A percentile compares a stretch with the other conserved stretches of the same genome.
Conservation (phyloP, 306 rosid genomes). For the Herpetospermum pedunculosum region DNA sequence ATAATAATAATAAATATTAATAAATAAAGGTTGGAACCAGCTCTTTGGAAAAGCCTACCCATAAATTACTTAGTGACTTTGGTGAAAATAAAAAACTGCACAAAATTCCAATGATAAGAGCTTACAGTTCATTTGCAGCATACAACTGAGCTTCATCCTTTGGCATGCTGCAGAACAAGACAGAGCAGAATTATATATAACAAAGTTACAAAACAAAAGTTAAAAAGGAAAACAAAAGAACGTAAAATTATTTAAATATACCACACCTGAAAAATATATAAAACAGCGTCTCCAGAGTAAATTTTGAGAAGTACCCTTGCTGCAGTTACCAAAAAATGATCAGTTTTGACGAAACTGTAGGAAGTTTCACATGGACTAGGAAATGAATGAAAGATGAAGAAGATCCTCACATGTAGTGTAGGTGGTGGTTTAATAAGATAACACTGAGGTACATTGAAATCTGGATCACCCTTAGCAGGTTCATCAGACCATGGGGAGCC, state of each 20-base stretch:
- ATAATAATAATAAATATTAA: neutral
- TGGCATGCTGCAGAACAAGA: slow-evolving; percentile 66
- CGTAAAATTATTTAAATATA: slow-evolving; percentile 2
- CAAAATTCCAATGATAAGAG: neutral
- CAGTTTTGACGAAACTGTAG: slow-evolving; percentile 2
- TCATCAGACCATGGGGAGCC: slow-evolving; percentile 98
- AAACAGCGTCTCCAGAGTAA: slow-evolving; percentile 65
- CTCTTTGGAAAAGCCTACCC: neutral
- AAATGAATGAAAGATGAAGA: neutral
- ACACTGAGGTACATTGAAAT: slow-evolving; percentile 76
- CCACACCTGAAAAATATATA: slow-evolving; percentile 88
- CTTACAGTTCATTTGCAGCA: slow-evolving; percentile 92
- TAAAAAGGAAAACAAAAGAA: neutral
- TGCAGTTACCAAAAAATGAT: slow-evolving; percentile 24
- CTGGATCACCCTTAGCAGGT: slow-evolving; percentile 93
- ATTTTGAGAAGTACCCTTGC: slow-evolving; percentile 70
- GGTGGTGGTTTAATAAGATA: slow-evolving; percentile 77
- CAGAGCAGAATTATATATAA: neutral
- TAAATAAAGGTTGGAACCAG: neutral
- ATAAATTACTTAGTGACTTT: neutral
- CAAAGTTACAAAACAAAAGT: neutral
- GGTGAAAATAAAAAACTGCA: neutral
- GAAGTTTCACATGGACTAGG: neutral
- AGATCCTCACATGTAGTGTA: slow-evolving; percentile 59
- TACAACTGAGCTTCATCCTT: slow-evolving; percentile 87